Evolutionary conservation across 352 stramenopile species (phyloP), one percentile per base, ranked within the genome.

Genomic region (Salisapilia sapeloensis): DNA sequence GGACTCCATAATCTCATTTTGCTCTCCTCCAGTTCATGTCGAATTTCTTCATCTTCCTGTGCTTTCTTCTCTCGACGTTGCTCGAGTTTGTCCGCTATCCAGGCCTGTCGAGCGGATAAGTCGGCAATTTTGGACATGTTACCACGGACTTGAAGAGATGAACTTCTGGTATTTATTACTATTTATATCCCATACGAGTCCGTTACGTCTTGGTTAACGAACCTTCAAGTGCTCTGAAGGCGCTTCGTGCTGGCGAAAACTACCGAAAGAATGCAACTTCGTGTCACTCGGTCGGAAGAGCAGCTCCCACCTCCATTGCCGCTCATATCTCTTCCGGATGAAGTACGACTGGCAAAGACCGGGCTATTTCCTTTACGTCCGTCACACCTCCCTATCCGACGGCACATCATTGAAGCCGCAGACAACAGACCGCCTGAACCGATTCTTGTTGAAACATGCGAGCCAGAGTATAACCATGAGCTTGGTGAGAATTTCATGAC

Each of bases 231-330:
- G n/a, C n/a, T n/a, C n/a, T n/a, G n/a, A n/a, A n/a, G n/a, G n/a
- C n/a, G n/a, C n/a, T n/a, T n/a, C n/a, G n/a, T n/a, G n/a, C n/a
- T n/a, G n/a, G n/a, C n/a, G n/a, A n/a, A n/a, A n/a, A n/a, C n/a
- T n/a, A n/a, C n/a, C n/a, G n/a, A n/a, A n/a, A n/a, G n/a, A n/a
- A n/a, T n/a, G n/a, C n/a, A n/a, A n/a, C n/a, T n/a, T n/a, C n/a
- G n/a, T n/a, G n/a, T n/a, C n/a, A n/a, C n/a, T n/a, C n/a, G n/a
- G n/a, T n/a, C 16, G 11, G 53, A 57, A 23, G 33, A 58, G n/a
- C 40, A 76, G 12, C 43, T 78, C 12, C 63, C 67, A 11, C 63
- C 63, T 24, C 63, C 66, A 7, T 35, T 80, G 9, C 67, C 67
- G 0, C 48, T 80, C 4, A 77, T 79, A 41, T 45, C 63, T 21